Evolutionary conservation across 2,329 filamentous ascomycete genomes (phyloP).

Genomic region (Hypocreales sp.): DNA sequence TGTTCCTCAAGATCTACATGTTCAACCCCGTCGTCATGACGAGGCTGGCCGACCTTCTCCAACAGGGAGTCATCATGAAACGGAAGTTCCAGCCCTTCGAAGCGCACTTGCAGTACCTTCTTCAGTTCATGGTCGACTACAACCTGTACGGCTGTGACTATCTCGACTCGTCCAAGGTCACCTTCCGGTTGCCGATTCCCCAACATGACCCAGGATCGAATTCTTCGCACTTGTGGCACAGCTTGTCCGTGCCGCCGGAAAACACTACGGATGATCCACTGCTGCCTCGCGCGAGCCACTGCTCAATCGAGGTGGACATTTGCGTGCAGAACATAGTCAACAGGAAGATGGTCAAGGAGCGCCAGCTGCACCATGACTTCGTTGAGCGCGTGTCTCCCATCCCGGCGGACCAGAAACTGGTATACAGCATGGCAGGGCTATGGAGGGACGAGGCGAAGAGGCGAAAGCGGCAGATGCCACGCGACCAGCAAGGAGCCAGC

Average conservation of each 20-base stretch:
- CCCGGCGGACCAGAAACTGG: slow-evolving; percentile 58
- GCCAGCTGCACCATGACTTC: slow-evolving; percentile 79
- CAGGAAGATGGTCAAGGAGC: slow-evolving; percentile 54
- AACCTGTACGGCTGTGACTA: slow-evolving; percentile 92
- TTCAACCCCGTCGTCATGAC: slow-evolving; percentile 77
- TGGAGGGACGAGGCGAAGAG: slow-evolving; percentile 83
- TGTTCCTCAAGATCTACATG: slow-evolving; percentile 90
- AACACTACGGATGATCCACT: slow-evolving; percentile 36
- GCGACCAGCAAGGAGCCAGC: slow-evolving; percentile 47
- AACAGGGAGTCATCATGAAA: slow-evolving; percentile 78
- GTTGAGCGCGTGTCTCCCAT: slow-evolving; percentile 53
- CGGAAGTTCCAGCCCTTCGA: slow-evolving; percentile 81
- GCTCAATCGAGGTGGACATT: slow-evolving; percentile 78
- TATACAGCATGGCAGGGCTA: slow-evolving; percentile 84
- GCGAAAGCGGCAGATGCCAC: slow-evolving; percentile 55
- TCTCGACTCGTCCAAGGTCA: slow-evolving; percentile 54
- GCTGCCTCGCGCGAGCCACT: slow-evolving; percentile 72
- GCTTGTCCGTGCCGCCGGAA: slow-evolving; percentile 44
- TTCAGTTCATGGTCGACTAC: slow-evolving; percentile 98
- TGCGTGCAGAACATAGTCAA: slow-evolving; percentile 82
- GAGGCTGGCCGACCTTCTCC: slow-evolving; percentile 72
- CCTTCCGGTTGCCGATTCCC: slow-evolving; percentile 65
- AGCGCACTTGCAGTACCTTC: slow-evolving; percentile 77
- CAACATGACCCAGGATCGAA: slow-evolving; percentile 44
- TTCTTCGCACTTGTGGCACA: slow-evolving; percentile 63